Evolutionary conservation across 2,329 filamentous ascomycete species (phyloP), one percentile per base, ranked within the genome.

Genomic region (Diaporthe destruens): DNA sequence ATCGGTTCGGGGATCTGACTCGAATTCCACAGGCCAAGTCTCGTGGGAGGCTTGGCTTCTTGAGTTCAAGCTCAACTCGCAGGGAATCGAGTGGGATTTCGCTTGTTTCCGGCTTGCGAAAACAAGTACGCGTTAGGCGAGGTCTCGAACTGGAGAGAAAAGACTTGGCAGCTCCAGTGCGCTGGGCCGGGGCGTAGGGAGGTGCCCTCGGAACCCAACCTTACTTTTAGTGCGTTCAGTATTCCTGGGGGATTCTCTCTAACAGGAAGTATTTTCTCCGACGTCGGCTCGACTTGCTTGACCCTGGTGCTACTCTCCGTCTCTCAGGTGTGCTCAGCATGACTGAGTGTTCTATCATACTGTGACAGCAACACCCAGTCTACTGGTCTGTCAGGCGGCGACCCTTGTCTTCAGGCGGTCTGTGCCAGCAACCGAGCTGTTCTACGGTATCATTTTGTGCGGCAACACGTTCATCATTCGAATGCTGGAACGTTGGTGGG

Each of bases 71-170:
- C 3, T 47, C 32, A 25, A 34, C 16, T 34, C n/a, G 20, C 55
- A 32, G 12, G 44, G 6, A 6, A 29, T 29, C 36, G 42, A 39
- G 34, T 8, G 47, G 36, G 44, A 23, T 53, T 53, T 66, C 39
- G 59, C 29, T 9, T 29, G 29, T 36, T 56, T 49, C 25, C 54
- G 51, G 49, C 16, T 9, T 49, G 25, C n/a, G 42, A 66, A 34
- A 66, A 36, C 51, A 39, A 42, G 42, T 20, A 55, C 47, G 6
- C 23, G 56, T 32, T 63, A 65, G 49, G 57, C 69, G 49, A 71
- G 29, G 59, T 47, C 61, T 54, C 56, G 49, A 25, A 29, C 29
- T 44, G 18, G 69, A 55, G 18, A 12, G 29, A 42, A 53, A 29
- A 63, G 51, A 54, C 47, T 44, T 71, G 59, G 59, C 57, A 49